phyloP scores from a whole-genome alignment of 2,329 filamentous ascomycete species.

The Penicillium sp. region DNA sequence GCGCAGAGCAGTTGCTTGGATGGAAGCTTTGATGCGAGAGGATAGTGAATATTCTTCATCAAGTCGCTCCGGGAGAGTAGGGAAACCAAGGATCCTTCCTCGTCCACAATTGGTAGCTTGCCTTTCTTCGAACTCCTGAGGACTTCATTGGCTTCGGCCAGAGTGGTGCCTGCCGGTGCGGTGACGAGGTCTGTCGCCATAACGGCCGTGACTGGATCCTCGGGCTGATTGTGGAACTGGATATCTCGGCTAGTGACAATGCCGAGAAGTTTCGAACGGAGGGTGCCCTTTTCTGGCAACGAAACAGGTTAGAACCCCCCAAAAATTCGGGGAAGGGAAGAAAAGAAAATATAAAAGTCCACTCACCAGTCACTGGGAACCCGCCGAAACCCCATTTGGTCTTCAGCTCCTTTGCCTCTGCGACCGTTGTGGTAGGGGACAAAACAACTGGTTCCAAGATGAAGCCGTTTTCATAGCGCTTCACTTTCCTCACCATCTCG shows the following conservation, averaged over 20 bases:
- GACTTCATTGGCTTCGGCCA: constrained; percentile 87
- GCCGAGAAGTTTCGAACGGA: constrained; percentile 92
- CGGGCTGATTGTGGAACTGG: constrained; percentile 80
- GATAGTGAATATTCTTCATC: constrained; percentile 98
- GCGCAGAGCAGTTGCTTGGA: constrained; percentile 97
- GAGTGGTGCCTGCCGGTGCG: constrained; percentile 74
- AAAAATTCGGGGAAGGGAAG: no score
- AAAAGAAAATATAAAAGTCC: no score
- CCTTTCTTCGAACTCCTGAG: constrained; percentile 96
- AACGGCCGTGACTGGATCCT: constrained; percentile 74
- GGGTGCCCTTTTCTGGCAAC: constrained; percentile 74
- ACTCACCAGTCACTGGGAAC: constrained; percentile 89
- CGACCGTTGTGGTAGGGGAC: constrained; percentile 79
- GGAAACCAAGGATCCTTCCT: constrained; percentile 78
- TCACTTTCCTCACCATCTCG: constrained; percentile 98
- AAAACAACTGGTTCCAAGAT: constrained; percentile 95
- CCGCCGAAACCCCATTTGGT: constrained; percentile 98
- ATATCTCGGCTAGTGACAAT: constrained; percentile 98
- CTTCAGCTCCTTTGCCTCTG: constrained; percentile 86
- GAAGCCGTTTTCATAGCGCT: constrained; percentile 99
- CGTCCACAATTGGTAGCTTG: constrained; percentile 90
- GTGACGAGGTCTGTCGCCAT: constrained; percentile 97
- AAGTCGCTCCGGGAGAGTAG: constrained; percentile 91
- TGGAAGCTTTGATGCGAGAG: constrained; percentile 90
- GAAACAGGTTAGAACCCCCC: no score